phyloP scores from a whole-genome alignment of 2,329 filamentous ascomycete species.

The Rachicladosporium sp. region DNA sequence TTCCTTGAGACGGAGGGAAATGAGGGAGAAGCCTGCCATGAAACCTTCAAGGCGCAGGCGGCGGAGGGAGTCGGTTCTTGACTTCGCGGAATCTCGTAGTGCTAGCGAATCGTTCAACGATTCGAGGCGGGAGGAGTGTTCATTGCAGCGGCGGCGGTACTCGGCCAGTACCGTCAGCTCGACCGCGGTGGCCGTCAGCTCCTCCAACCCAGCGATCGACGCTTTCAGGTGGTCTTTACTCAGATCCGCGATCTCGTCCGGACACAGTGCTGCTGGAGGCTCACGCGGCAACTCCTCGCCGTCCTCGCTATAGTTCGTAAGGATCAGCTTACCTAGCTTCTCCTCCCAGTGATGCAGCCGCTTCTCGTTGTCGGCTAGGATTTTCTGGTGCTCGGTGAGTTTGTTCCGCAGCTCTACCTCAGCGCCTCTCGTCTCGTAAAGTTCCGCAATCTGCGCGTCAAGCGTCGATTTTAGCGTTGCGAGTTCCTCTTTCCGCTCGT shows the following conservation, averaged over 20 bases:
- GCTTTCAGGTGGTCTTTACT: slow-evolving; percentile 51
- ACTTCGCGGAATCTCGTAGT: slow-evolving; percentile 76
- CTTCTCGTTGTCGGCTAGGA: slow-evolving; percentile 73
- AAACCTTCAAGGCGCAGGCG: slow-evolving; percentile 86
- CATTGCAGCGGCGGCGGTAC: slow-evolving; percentile 74
- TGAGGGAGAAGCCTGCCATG: slow-evolving; percentile 93
- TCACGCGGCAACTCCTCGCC: slow-evolving; percentile 44
- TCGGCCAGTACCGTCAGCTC: slow-evolving; percentile 82
- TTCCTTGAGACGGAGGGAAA: slow-evolving; percentile 89
- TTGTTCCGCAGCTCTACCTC: slow-evolving; percentile 99
- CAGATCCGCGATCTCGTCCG: slow-evolving; percentile 53
- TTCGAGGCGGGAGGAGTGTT: slow-evolving; percentile 70
- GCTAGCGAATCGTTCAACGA: slow-evolving; percentile 70
- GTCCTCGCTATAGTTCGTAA: slow-evolving; percentile 60
- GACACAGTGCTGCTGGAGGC: slow-evolving; percentile 66
- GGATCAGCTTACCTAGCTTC: slow-evolving; percentile 68
- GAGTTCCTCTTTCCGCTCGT: slow-evolving; percentile 69
- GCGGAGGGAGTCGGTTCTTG: slow-evolving; percentile 81
- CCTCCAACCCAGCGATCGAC: slow-evolving; percentile 54
- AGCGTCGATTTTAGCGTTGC: slow-evolving; percentile 69
- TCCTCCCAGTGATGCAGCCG: slow-evolving; percentile 77
- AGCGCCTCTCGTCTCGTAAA: slow-evolving; percentile 76
- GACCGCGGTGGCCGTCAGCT: slow-evolving; percentile 73
- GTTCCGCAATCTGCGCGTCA: slow-evolving; percentile 70
- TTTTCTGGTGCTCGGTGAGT: slow-evolving; percentile 90